Percentiles rank a stretch among this genome's conserved stretches.
phyloP scores from a whole-genome alignment of 2,329 filamentous ascomycete species.

The Aspergillus arachidicola region DNA sequence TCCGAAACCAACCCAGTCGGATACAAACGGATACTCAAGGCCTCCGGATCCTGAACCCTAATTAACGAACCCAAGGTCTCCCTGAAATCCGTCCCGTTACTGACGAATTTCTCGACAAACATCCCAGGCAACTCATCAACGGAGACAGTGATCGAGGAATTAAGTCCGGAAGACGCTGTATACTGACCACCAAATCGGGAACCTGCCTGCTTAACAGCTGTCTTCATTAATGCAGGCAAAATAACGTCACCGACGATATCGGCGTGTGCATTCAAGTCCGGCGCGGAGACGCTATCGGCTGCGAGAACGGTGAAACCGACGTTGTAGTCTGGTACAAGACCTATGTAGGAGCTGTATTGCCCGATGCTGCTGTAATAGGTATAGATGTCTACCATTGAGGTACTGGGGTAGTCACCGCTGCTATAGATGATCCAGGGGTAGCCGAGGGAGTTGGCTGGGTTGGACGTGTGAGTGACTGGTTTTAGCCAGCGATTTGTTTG shows the following conservation, averaged over 20 bases:
- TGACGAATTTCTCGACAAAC: conserved; percentile 6
- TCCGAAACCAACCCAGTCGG: conserved; percentile 9
- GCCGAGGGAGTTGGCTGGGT: conserved; percentile 37
- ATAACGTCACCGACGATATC: conserved; percentile 32
- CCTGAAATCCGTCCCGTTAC: conserved; percentile 5
- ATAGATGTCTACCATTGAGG: conserved; percentile 39
- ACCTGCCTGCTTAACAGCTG: not conserved
- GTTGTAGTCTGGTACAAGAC: conserved; percentile 38
- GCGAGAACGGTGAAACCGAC: conserved; percentile 40
- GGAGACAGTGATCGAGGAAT: not conserved
- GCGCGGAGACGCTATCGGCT: conserved; percentile 20
- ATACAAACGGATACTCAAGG: conserved; percentile 10
- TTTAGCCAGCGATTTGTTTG: conserved; percentile 47
- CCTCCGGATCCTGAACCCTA: not conserved
- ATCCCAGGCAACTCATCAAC: conserved; percentile 2
- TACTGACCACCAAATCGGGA: conserved; percentile 1
- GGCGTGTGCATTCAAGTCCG: conserved; percentile 27
- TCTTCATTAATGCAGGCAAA: conserved; percentile 27
- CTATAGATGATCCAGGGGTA: conserved; percentile 43
- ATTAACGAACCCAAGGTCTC: not conserved
- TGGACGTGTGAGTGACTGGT: conserved; percentile 41
- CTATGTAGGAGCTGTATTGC: conserved; percentile 37
- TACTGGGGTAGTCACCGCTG: conserved; percentile 18
- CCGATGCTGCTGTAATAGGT: conserved; percentile 35
- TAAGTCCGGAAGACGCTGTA: not conserved